phyloP scores from a whole-genome alignment of 176 grass and related monocot species.

The Eremochloa ophiuroides region DNA sequence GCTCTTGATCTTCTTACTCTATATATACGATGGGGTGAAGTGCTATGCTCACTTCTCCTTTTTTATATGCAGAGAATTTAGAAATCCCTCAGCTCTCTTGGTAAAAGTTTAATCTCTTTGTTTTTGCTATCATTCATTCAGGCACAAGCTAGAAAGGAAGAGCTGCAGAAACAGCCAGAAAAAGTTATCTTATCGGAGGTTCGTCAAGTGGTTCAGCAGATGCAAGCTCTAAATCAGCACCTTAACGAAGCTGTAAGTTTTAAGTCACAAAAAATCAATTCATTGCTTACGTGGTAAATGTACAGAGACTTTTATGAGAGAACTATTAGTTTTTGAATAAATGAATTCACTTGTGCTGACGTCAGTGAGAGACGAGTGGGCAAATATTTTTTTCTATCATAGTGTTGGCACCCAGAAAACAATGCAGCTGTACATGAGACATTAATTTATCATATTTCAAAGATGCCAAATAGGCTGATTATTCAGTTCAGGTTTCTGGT shows the following conservation, averaged over 20 bases:
- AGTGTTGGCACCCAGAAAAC: neutral
- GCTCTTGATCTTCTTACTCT: neutral
- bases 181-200: constrained; percentile 80
- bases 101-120: neutral
- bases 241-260: constrained; percentile 85
- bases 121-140: constrained; percentile 29
- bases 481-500: too few relatives aligned
- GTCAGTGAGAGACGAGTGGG: neutral
- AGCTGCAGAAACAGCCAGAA: constrained; percentile 55
- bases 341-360: neutral
- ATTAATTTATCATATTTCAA: too few relatives aligned
- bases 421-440: neutral
- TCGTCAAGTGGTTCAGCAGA: constrained; percentile 84
- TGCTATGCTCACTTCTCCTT: neutral
- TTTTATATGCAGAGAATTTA: constrained; percentile 14
- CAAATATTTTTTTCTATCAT: neutral
- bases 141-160: constrained; percentile 67
- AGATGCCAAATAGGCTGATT: too few relatives aligned
- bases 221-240: constrained; percentile 79
- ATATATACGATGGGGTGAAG: neutral
- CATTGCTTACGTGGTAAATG: constrained; percentile 17
- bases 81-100: neutral
- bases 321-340: neutral
- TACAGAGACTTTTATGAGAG: neutral
- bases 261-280: neutral